Evolutionary conservation across 2,329 filamentous ascomycete species (phyloP).

Genomic region (Fusarium staphyleae): DNA sequence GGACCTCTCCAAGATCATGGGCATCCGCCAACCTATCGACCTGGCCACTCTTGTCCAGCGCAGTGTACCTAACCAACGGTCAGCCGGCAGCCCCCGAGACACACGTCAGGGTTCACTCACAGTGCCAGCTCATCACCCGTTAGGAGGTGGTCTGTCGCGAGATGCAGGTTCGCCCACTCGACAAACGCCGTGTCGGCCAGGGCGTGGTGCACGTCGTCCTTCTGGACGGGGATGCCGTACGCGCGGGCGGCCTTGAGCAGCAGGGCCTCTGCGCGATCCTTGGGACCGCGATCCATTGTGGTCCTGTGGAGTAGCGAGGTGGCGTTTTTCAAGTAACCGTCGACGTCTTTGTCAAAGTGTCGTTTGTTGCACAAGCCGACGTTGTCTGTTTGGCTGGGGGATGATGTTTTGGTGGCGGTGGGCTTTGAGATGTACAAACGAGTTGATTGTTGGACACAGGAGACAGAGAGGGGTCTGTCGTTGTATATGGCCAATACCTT

Average conservation of each 20-base stretch:
- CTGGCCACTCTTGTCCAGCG: slow-evolving; percentile 56
- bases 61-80: slow-evolving; percentile 54
- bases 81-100: slow-evolving; percentile 18
- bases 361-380: slow-evolving; percentile 34
- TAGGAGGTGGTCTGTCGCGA: slow-evolving; percentile 60
- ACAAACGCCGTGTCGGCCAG: slow-evolving; percentile 49
- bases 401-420: not conserved
- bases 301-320: slow-evolving; percentile 46
- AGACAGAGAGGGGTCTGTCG: not conserved
- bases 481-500: not conserved
- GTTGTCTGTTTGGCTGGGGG: slow-evolving; percentile 11
- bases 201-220: slow-evolving; percentile 50
- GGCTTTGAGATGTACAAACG: slow-evolving; percentile 2
- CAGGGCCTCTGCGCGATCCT: slow-evolving; percentile 44
- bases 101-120: slow-evolving; percentile 47
- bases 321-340: slow-evolving; percentile 40
- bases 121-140: slow-evolving; percentile 61
- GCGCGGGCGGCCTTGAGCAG: slow-evolving; percentile 45
- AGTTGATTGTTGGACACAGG: too few species aligned
- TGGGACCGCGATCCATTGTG: slow-evolving; percentile 42
- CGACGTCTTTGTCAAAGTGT: not conserved
- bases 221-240: slow-evolving; percentile 43
- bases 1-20: slow-evolving; percentile 56
- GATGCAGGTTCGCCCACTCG: slow-evolving; percentile 59
- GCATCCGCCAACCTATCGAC: slow-evolving; percentile 54